Evolutionary conservation across 169 alveolate species (phyloP), one percentile per base, ranked within the genome.

Genomic region (Eimeria praecox): DNA sequence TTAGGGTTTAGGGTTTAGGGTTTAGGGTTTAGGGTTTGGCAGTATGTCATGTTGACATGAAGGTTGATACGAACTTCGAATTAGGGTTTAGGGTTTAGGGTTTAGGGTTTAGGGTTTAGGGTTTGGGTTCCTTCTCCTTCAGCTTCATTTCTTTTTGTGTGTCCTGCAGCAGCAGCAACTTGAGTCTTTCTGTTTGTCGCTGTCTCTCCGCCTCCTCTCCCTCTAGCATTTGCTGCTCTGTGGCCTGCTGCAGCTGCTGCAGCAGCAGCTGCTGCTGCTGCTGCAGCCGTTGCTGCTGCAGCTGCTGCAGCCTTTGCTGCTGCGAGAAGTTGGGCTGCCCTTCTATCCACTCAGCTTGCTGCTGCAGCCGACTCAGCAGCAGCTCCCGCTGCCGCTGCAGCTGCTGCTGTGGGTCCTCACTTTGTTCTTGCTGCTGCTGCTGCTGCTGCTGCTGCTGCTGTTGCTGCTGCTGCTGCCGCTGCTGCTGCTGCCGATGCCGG

Each of bases 401-500:
- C 86, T 20, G 54, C 54, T n/a, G 86, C 86, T 30, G 86, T n/a
- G n/a, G n/a, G n/a, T n/a, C n/a, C 46, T 75, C 20, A 44, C 56
- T 6, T 35, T 75, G 86, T 52, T 75, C 52, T 42, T n/a, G 86
- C 86, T 30, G 56, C 56, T 75, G 24, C 54, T 9, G 44, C 30
- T 33, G 54, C 49, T 10, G 24, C 16, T 75, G 86, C 18, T 35
- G 44, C 2, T 75, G 56, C 86, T 18, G 86, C 54, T 2, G 44
- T 27, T 69, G 80, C 80, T 69, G 80, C 80, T 69, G 80, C 80
- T 22, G 10, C 85, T 69, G 30, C 30, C 14, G 80, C 80, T 27
- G 54, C 86, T 75, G 86, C 86, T 75, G 86, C 86, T 75, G 56
- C 54, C 35, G 86, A 22, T 75, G 86, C 86, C 35, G 86, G 54